These are phyloP conservation scores for Vigna radiata DNA, from an alignment of 306 rosid species.

Conservation along the genomic window DNA sequence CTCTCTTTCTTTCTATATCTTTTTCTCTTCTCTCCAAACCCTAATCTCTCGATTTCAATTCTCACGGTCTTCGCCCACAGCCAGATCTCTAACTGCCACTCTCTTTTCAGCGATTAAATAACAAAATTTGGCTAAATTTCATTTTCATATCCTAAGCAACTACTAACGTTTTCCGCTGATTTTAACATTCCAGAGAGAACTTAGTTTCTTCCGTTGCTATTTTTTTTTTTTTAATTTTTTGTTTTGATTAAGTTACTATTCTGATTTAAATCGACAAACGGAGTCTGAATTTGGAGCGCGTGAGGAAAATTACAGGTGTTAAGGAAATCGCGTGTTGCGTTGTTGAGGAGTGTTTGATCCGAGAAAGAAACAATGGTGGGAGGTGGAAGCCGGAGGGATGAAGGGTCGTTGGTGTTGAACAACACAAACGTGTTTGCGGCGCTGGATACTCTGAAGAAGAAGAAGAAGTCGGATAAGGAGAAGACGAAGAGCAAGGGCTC, in stretches of 20 bases:
- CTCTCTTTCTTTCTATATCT: no score
- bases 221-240: neutral
- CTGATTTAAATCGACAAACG: slow-evolving; percentile 17
- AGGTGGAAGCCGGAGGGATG: slow-evolving; percentile 89
- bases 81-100: slow-evolving; percentile 47
- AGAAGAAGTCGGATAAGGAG: slow-evolving; percentile 93
- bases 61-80: slow-evolving; percentile 2
- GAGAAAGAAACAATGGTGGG: slow-evolving; percentile 61
- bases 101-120: neutral
- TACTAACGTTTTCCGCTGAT: neutral
- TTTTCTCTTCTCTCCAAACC: neutral
- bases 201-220: neutral
- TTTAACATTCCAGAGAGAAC: slow-evolving; percentile 23
- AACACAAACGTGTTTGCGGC: slow-evolving; percentile 92
- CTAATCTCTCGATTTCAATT: slow-evolving; percentile 1
- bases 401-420: slow-evolving; percentile 79
- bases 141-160: neutral
- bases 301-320: neutral
- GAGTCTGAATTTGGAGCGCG: neutral
- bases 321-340: neutral
- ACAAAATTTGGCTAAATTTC: neutral
- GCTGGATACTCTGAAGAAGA: slow-evolving; percentile 82
- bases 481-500: slow-evolving; percentile 63
- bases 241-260: slow-evolving; percentile 15
- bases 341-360: neutral